These are phyloP conservation scores for Fusarium sp. DNA, from an alignment of 2,329 filamentous ascomycete species.

Conservation along the genomic window DNA sequence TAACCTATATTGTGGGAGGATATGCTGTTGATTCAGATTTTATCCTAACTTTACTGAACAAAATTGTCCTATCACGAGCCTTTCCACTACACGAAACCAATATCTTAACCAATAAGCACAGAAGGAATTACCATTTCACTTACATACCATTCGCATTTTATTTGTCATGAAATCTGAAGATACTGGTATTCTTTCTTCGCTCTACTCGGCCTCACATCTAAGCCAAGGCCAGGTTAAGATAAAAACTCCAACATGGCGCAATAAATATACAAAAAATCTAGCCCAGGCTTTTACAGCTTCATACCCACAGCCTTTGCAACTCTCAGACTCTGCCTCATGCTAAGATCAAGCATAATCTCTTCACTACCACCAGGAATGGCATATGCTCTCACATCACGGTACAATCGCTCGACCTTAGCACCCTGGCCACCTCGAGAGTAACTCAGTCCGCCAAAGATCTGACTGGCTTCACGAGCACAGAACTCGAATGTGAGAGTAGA, in stretches of 20 bases:
- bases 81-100: background rate
- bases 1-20: background rate
- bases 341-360: slow-evolving; percentile 98
- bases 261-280: slow-evolving; percentile 27
- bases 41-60: too few species aligned
- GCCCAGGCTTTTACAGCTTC: slow-evolving; percentile 77
- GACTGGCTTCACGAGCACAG: slow-evolving; percentile 93
- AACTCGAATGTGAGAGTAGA: slow-evolving; percentile 96
- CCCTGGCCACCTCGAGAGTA: slow-evolving; percentile 96
- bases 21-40: background rate
- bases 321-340: slow-evolving; percentile 88
- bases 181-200: slow-evolving; percentile 24
- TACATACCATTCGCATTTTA: background rate
- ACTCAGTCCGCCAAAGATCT: slow-evolving; percentile 95
- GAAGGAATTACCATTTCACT: background rate
- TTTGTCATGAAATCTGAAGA: background rate
- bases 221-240: slow-evolving; percentile 2
- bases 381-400: slow-evolving; percentile 95
- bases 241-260: slow-evolving; percentile 25
- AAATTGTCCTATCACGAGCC: background rate
- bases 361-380: slow-evolving; percentile 95
- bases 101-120: slow-evolving; percentile 5
- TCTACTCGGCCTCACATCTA: slow-evolving; percentile 14
- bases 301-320: slow-evolving; percentile 94
- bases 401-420: slow-evolving; percentile 93